Base-by-base conservation (phyloP, 495 filamentous ascomycete genomes). In the Hypoxylon perforatum region DNA sequence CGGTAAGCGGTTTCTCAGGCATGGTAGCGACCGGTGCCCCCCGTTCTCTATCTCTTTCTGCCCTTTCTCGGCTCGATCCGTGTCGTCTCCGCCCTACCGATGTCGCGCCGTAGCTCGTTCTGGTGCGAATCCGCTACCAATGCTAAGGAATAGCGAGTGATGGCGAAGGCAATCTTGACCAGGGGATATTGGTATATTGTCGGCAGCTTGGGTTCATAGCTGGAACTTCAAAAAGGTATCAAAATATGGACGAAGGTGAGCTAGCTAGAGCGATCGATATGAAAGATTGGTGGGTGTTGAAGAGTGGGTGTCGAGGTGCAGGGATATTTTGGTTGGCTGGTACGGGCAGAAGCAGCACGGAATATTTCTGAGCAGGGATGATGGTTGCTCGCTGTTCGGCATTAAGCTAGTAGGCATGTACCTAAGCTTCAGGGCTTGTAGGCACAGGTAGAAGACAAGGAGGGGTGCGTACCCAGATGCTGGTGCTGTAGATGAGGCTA, bases 1-100 rank as follows among this genome's bases (percentile, higher is more conserved):
- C 91, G 11, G 91, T 93, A 53, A 91, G 85, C 28, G 92, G 88
- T 80, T 87, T 94, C 70, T 97, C 93, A 64, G 92, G 92, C 93
- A 97, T 97, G 65, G 73, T 82, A 72, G 60, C 55, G 38, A 25
- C 30, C 45, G 44, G 17, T 23, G 19, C 21, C 39, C n/a, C 18
- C 14, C 30, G 15, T 53, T 14, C 30, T 15, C 14, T 48, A 18
- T 41, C 18, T 41, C 21, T n/a, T n/a, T 46, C 21, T 48, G 25
- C 41, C 41, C 25, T 42, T 9, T 18, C 25, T 44, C 25, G 42
- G 23, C 18, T 51, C 49, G 36, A 14, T 60, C 56, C 41, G 49
- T 28, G 41, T 57, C 39, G 44, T 48, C 33, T 36, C 33, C 28
- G 22, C 25, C 14, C 38, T 21, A 36, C 10, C 10, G 45, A 12